phyloP scores from a whole-genome alignment of 2,329 filamentous ascomycete species.

The Aspergillus oerlinghausenensis region DNA sequence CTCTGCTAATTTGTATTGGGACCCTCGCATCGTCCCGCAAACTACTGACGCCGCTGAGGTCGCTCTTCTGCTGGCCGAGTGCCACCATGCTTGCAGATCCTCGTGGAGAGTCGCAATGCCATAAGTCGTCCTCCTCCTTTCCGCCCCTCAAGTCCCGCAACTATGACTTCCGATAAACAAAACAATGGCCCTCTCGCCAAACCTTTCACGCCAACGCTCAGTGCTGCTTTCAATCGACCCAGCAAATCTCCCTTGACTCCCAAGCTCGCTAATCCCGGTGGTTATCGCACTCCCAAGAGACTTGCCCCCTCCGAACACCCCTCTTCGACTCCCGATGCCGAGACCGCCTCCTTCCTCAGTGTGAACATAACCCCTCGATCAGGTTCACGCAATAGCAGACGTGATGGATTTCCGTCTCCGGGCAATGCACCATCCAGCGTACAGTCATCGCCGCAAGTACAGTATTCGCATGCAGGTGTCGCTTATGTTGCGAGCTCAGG shows the following conservation, averaged over 20 bases:
- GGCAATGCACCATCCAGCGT: conserved; percentile 42
- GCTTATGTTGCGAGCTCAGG: conserved; percentile 18
- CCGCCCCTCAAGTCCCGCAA: conserved; percentile 29
- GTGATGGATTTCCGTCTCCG: conserved; percentile 67
- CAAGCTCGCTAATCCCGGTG: conserved; percentile 48
- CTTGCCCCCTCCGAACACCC: conserved; percentile 30
- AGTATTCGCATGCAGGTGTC: conserved; percentile 24
- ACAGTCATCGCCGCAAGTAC: conserved; percentile 23
- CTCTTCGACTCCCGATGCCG: conserved; percentile 45
- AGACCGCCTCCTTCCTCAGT: conserved; percentile 54
- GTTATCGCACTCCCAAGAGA: conserved; percentile 29
- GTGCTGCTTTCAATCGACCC: conserved; percentile 55
- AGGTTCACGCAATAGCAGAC: conserved; percentile 65
- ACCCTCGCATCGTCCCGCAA: not conserved
- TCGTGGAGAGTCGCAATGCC: conserved; percentile 38
- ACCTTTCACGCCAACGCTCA: conserved; percentile 66
- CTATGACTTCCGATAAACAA: conserved; percentile 51
- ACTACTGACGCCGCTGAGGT: conserved; percentile 8
- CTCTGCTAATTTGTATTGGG: not conserved
- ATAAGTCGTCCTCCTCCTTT: conserved; percentile 40
- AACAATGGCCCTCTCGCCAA: conserved; percentile 47
- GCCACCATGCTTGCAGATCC: conserved; percentile 33
- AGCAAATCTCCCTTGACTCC: conserved; percentile 56
- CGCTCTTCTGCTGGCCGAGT: conserved; percentile 19
- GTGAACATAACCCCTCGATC: conserved; percentile 76